Evolutionary conservation across 306 rosid species (phyloP), one percentile per base, ranked within the genome.

Genomic region (Cicer pinnatifidum): DNA sequence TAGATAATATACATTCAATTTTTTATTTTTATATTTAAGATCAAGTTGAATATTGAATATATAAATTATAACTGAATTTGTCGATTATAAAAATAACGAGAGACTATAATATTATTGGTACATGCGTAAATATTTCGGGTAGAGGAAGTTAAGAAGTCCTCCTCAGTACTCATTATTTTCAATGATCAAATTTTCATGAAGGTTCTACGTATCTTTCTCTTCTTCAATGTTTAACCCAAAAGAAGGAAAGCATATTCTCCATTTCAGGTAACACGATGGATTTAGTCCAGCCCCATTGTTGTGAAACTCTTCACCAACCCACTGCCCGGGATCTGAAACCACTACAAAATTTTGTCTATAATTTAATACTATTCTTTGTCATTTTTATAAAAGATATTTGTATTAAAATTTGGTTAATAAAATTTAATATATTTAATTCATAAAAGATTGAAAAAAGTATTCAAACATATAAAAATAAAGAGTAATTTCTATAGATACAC

Each of bases 151-250:
- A 10, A 54, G 60, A 54, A 19, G 37, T 54, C 60, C n/a, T 54
- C n/a, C 1, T 54, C 60, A 9, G 7, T 54, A 9, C 28, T 8
- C 35, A 54, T 19, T 53, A 53, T 54, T 54, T 54, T 33, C 37
- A 17, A 17, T 54, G 7, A 54, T 54, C 60, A 28, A 28, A 28
- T 3, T 28, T 28, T 28, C 33, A 28, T 28, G 4, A 28, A 28
- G 33, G 33, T 28, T 28, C 33, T 28, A 28, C 33, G 33, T 28
- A 28, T 54, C 12, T n/a, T 50, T 54, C 19, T 19, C 60, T 9
- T 54, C 33, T 54, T 17, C 60, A 54, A 54, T 54, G 37, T 54
- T 54, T 12, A 54, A 54, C n/a, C 60, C 33, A 54, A 54, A 54
- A 17, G 35, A 17, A 54, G 33, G 37, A 54, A 54, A 17, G 35